A percentile compares a stretch with the other conserved stretches of the same genome.
Conservation (phyloP, 139 green algal species). For the Penium margaritaceum region DNA sequence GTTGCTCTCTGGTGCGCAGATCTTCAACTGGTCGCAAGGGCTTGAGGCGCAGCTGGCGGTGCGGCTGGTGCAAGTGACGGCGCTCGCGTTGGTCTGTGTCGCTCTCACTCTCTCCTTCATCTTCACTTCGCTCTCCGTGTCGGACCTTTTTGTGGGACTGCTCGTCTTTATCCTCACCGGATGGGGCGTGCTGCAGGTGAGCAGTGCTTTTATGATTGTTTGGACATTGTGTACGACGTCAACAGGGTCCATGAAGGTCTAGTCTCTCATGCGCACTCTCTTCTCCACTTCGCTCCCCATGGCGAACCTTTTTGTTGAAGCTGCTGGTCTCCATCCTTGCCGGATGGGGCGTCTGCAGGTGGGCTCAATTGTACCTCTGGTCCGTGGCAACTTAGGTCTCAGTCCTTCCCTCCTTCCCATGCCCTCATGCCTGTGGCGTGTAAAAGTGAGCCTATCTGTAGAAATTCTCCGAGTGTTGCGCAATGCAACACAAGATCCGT, state of each 20-base stretch:
- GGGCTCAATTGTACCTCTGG: no score
- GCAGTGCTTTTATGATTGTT: no score
- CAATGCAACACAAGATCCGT: no score
- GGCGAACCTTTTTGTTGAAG: conserved; percentile 6
- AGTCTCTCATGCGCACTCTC: background rate
- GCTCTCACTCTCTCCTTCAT: background rate
- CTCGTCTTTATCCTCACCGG: conserved; percentile 21
- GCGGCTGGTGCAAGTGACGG: conserved; percentile 14
- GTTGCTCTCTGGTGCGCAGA: no score
- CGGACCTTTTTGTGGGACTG: conserved; percentile 16
- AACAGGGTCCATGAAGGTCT: no score
- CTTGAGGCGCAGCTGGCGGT: conserved; percentile 26
- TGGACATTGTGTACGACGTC: no score
- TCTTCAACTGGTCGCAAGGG: conserved; percentile 1
- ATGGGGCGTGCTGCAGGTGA: background rate
- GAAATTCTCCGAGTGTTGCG: no score
- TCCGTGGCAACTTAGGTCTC: no score
- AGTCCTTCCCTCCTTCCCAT: no score
- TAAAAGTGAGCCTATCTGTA: no score
- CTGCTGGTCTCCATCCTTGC: conserved; percentile 22
- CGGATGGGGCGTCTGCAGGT: conserved; percentile 1
- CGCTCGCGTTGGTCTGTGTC: background rate
- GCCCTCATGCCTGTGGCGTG: no score
- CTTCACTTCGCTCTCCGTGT: conserved; percentile 11
- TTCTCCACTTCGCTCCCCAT: conserved; percentile 11